A percentile compares a stretch with the other conserved stretches of the same genome.
These are phyloP conservation scores for Daldinia eschscholtzii DNA, from an alignment of 2,329 filamentous ascomycete genomes.

Conservation along the genomic window DNA sequence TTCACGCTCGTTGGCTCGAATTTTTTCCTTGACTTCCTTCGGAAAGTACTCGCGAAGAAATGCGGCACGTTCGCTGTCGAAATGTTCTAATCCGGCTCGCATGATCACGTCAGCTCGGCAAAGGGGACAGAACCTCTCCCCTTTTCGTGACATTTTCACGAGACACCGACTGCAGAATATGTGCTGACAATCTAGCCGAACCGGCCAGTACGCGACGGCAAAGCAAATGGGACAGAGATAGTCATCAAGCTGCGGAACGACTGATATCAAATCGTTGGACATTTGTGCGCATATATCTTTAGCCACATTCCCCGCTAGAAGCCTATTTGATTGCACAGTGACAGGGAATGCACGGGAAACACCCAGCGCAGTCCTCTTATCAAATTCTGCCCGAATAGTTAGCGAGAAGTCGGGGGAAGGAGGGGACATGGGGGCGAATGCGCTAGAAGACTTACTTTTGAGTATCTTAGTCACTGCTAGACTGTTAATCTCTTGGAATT, in stretches of 20 bases:
- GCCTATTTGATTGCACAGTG: conserved; percentile 68
- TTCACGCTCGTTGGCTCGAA: conserved; percentile 79
- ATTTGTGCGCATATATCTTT: conserved; percentile 82
- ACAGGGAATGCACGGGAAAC: conserved; percentile 73
- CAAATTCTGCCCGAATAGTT: conserved; percentile 72
- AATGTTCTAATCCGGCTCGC: conserved; percentile 76
- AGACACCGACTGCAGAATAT: conserved; percentile 88
- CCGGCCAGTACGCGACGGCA: conserved; percentile 82
- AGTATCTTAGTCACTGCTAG: conserved; percentile 84
- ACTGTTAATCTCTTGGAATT: conserved; percentile 87
- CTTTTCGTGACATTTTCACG: conserved; percentile 80
- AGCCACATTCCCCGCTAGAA: conserved; percentile 76
- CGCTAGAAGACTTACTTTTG: conserved; percentile 71
- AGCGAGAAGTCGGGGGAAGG: conserved; percentile 2
- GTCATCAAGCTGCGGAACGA: conserved; percentile 86
- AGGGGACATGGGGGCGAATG: neutral
- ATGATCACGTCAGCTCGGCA: conserved; percentile 80
- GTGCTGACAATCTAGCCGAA: conserved; percentile 80
- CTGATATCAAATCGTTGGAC: conserved; percentile 76
- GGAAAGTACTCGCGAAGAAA: conserved; percentile 84
- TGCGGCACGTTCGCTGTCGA: conserved; percentile 75
- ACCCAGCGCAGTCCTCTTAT: conserved; percentile 83
- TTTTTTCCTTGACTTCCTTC: conserved; percentile 75
- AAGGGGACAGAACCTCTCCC: conserved; percentile 78
- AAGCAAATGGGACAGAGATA: conserved; percentile 86